These are phyloP conservation scores for Skeletonema marinoi DNA, from an alignment of 108 stramenopile genomes.

Conservation along the genomic window DNA sequence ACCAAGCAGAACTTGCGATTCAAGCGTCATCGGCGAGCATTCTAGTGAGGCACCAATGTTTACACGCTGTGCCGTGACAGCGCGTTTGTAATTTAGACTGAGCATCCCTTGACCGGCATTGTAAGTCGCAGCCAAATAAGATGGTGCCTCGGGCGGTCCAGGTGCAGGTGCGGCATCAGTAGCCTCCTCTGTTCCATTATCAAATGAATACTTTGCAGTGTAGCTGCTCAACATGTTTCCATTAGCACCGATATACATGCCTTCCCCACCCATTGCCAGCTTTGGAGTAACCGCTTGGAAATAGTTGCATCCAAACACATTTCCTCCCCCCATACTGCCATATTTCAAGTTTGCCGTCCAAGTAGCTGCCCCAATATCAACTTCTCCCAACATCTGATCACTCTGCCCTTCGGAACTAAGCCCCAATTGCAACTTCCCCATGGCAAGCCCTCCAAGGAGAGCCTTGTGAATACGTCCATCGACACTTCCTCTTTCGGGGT, in stretches of 20 bases:
- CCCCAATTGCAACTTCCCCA: conserved; percentile 75
- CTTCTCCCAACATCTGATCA: conserved; percentile 77
- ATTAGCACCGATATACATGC: conserved; percentile 84
- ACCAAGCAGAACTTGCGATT: conserved; percentile 72
- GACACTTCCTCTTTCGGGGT: conserved; percentile 63
- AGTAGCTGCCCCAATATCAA: conserved; percentile 73
- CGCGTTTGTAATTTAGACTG: conserved; percentile 73
- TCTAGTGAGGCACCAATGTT: conserved; percentile 68
- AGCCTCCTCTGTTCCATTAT: conserved; percentile 21
- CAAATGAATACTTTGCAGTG: conserved; percentile 60
- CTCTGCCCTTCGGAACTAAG: conserved; percentile 56
- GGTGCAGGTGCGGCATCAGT: conserved; percentile 6
- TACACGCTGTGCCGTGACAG: conserved; percentile 78
- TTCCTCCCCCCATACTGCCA: conserved; percentile 85
- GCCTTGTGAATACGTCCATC: conserved; percentile 81
- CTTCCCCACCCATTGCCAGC: conserved; percentile 81
- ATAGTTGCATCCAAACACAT: conserved; percentile 77
- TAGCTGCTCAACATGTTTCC: conserved; percentile 68
- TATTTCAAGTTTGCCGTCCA: conserved; percentile 91
- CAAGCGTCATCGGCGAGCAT: conserved; percentile 64
- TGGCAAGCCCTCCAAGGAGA: conserved; percentile 68
- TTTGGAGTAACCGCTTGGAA: conserved; percentile 70
- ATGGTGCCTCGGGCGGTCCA: conserved; percentile 29
- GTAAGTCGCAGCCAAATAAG: conserved; percentile 68
- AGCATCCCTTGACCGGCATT: conserved; percentile 65